phyloP scores from a whole-genome alignment of 164 flowering plant species.

The Tinospora cordifolia region DNA sequence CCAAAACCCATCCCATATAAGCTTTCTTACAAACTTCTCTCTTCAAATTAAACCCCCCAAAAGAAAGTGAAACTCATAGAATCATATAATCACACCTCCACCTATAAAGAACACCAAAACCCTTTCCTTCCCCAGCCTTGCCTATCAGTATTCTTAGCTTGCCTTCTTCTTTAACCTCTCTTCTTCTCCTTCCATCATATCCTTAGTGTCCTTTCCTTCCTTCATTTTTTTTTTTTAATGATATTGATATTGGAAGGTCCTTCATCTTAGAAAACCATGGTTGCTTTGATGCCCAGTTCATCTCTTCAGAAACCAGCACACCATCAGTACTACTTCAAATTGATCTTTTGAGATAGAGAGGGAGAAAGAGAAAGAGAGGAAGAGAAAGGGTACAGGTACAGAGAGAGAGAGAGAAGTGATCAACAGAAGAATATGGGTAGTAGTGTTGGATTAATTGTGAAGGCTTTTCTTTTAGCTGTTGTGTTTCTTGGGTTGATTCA shows the following conservation, averaged over 20 bases:
- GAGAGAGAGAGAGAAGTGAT: slow-evolving; percentile 2
- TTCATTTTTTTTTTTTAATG: not conserved
- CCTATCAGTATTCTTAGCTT: slow-evolving; percentile 8
- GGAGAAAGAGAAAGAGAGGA: not conserved
- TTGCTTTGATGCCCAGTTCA: not conserved
- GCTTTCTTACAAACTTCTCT: slow-evolving; percentile 2
- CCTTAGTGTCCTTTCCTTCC: not conserved
- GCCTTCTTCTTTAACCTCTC: not conserved
- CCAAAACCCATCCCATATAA: slow-evolving; percentile 27
- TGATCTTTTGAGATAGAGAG: slow-evolving; percentile 2
- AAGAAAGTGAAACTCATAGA: slow-evolving; percentile 37
- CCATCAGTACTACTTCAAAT: not conserved
- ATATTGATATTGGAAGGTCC: not conserved
- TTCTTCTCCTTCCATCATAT: slow-evolving; percentile 1
- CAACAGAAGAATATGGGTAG: slow-evolving; percentile 20
- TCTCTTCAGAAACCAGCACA: not conserved
- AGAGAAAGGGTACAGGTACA: no score
- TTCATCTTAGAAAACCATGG: not conserved
- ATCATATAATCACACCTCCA: slow-evolving; percentile 24
- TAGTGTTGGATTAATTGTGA: slow-evolving; percentile 19
- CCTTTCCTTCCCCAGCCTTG: no score
- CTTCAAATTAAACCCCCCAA: slow-evolving; percentile 22
- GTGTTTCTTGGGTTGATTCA: slow-evolving; percentile 16
- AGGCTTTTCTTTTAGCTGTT: slow-evolving; percentile 24
- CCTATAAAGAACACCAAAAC: slow-evolving; percentile 41